phyloP scores from a whole-genome alignment of 352 stramenopile genomes.

The Phytopythium helicoides region DNA sequence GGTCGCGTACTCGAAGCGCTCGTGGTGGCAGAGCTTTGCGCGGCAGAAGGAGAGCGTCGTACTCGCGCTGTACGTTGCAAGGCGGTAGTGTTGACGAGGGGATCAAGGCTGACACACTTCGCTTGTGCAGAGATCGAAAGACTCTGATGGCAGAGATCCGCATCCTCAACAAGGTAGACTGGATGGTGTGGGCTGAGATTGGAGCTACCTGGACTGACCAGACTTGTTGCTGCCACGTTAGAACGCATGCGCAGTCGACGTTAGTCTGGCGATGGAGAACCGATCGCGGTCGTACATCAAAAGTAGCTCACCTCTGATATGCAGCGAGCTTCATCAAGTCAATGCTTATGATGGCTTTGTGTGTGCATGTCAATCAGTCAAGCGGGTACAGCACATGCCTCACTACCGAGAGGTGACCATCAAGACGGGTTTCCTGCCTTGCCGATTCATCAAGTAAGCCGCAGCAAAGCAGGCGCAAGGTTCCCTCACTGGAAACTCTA shows the following conservation, averaged over 20 bases:
- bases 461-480: too few species aligned
- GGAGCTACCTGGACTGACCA: too few species aligned
- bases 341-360: not conserved
- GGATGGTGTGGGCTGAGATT: not conserved
- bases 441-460: constrained; percentile 50
- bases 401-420: constrained; percentile 56
- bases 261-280: constrained; percentile 71
- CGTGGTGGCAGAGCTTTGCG: constrained; percentile 67
- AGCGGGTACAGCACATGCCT: constrained; percentile 42
- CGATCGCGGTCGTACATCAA: constrained; percentile 54
- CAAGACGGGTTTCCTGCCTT: constrained; percentile 60
- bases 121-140: constrained; percentile 41
- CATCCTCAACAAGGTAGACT: constrained; percentile 64
- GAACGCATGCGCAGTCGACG: constrained; percentile 63
- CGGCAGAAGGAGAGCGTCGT: constrained; percentile 47
- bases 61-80: constrained; percentile 35
- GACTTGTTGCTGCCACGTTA: constrained; percentile 7
- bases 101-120: not conserved
- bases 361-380: constrained; percentile 26
- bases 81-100: not conserved
- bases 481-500: too few species aligned
- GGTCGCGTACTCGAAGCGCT: constrained; percentile 45
- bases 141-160: constrained; percentile 67
- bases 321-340: not conserved
- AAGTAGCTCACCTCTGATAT: constrained; percentile 16